Percentiles rank a stretch among this genome's conserved stretches.
These are phyloP conservation scores for Phytopythium aichiense DNA, from an alignment of 352 stramenopile genomes.

Conservation along the genomic window DNA sequence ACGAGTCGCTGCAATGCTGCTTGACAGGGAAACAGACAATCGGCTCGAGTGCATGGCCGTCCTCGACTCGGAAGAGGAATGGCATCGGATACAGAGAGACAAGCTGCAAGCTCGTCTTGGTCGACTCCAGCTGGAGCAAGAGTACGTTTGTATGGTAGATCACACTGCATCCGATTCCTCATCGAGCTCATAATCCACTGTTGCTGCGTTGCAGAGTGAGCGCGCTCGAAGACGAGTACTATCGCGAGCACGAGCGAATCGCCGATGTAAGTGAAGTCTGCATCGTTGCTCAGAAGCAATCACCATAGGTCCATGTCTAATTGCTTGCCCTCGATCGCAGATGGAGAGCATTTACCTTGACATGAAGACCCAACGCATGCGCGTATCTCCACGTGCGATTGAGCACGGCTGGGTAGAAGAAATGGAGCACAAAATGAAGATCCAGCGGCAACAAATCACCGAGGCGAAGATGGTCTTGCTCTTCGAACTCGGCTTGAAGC, in stretches of 20 bases:
- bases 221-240: slow-evolving; percentile 66
- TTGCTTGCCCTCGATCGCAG: slow-evolving; percentile 14
- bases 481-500: slow-evolving; percentile 49
- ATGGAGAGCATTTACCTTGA: slow-evolving; percentile 81
- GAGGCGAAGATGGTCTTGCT: slow-evolving; percentile 48
- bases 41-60: slow-evolving; percentile 65
- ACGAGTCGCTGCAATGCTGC: slow-evolving; percentile 32
- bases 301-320: background rate
- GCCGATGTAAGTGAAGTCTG: slow-evolving; percentile 39
- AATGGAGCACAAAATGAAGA: slow-evolving; percentile 73
- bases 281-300: background rate
- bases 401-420: slow-evolving; percentile 81
- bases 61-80: slow-evolving; percentile 67
- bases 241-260: slow-evolving; percentile 49
- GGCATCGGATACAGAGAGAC: slow-evolving; percentile 53
- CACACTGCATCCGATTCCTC: too few relatives aligned
- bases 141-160: slow-evolving; percentile 24
- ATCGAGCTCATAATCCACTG: background rate
- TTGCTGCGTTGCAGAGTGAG: slow-evolving; percentile 29
- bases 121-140: slow-evolving; percentile 44
- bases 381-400: slow-evolving; percentile 70
- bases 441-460: slow-evolving; percentile 57
- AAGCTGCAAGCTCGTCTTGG: slow-evolving; percentile 47
- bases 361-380: slow-evolving; percentile 72
- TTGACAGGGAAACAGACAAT: slow-evolving; percentile 57